Evolutionary conservation across 768 basidiomycete species (phyloP), one percentile per base, ranked within the genome.

Genomic region (Collybia mongolica): DNA sequence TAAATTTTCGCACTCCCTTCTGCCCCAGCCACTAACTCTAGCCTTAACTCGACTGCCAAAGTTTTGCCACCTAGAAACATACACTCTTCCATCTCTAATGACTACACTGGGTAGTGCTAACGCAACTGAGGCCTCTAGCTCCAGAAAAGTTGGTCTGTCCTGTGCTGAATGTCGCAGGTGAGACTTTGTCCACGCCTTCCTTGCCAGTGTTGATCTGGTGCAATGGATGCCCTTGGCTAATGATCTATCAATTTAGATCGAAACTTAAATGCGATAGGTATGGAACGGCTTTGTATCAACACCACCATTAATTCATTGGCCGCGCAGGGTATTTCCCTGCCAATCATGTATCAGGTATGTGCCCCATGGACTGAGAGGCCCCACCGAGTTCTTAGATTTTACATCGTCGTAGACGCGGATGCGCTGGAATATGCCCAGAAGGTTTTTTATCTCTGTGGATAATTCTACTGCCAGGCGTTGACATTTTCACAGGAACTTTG

Each of bases 241-340:
- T 39, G 24, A 39, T 42, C 46, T 45, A 9, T 14, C 37, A 48
- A 12, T 51, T 38, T 23, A 72, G 80, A 55, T 80, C 79, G 19
- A 82, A 82, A 61, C 65, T 82, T 38, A 80, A 77, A 61, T 82
- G 80, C 54, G 79, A 81, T 59, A 69, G 80, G 64, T 71, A 54
- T 23, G 17, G 19, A 9, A 14, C 14, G 29, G 40, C 15, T 35
- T n/a, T 32, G n/a, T 37, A 19, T 7, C 32, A 5, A 11, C 11
- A 41, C 46, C 39, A 24, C 39, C 5, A 26, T 46, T 51, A 52
- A 54, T 32, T 59, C 43, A 38, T 47, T 44, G 26, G 29, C 39
- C 9, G 17, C 15, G n/a, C 58, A 80, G 77, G 23, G 64, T 64
- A 18, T 77, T 82, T 60, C 80, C 80, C 18, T 82, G 80, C 55